Percentiles rank a stretch among this genome's conserved stretches.
phyloP scores from a whole-genome alignment of 306 rosid genomes.

The Inga leiocalycina region DNA sequence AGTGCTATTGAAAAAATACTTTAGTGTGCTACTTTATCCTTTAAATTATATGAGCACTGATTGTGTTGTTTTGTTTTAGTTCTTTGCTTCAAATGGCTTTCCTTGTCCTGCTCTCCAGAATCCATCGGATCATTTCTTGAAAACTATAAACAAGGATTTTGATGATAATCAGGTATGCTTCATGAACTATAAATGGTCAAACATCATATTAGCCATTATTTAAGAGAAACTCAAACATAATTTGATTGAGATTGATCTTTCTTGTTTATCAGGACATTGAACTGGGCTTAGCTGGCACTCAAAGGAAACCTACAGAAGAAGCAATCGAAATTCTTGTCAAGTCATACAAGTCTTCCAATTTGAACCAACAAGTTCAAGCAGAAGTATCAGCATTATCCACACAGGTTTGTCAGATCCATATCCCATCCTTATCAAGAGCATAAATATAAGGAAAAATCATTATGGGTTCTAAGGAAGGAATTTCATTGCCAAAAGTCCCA shows the following conservation, averaged over 20 bases:
- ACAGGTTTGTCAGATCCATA: slow-evolving; percentile 24
- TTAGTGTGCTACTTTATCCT: too few relatives aligned
- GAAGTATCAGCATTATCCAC: slow-evolving; percentile 27
- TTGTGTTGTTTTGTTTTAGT: slow-evolving; percentile 36
- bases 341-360: slow-evolving; percentile 27
- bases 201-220: background rate
- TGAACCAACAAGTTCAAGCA: background rate
- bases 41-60: background rate
- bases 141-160: slow-evolving; percentile 79
- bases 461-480: too few relatives aligned
- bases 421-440: background rate
- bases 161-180: slow-evolving; percentile 41
- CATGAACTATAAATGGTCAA: background rate
- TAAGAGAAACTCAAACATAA: background rate
- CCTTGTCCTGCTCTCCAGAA: slow-evolving; percentile 70
- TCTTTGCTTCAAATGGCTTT: slow-evolving; percentile 67
- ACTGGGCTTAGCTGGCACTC: background rate
- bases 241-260: background rate
- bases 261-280: slow-evolving; percentile 8
- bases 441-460: too few relatives aligned
- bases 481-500: too few relatives aligned
- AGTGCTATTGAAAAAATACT: too few relatives aligned
- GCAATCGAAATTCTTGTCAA: slow-evolving; percentile 12
- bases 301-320: slow-evolving; percentile 21
- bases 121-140: slow-evolving; percentile 75